Base-by-base conservation (phyloP, 805 yeast genomes). In the Spathaspora girioi region DNA sequence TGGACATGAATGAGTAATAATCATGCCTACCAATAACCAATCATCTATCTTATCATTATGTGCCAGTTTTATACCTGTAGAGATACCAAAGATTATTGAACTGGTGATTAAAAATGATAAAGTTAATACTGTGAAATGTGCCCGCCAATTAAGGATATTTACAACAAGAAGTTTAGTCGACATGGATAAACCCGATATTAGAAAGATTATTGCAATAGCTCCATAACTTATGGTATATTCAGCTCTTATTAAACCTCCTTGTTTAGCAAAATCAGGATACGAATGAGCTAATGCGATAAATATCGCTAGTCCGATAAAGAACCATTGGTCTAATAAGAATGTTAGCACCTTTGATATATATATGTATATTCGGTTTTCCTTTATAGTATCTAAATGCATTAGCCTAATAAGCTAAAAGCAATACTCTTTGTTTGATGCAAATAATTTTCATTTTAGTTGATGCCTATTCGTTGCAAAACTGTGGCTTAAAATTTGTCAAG, bases 1-100 rank as follows among this genome's bases (percentile, higher is more conserved):
- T 27, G 97, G 97, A 65, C 96, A 88, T 10, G 93, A 80, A 29
- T 89, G 88, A 1, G 96, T 87, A 44, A 89, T 86, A 17, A 91
- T 80, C 52, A 91, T 66, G 0, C 97, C 97, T 12, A 86, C 87
- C 18, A 91, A 70, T 58, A 89, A 78, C 89, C 94, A 89, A 32
- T 80, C 76, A 58, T 84, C 86, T 35, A 90, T 87, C 14, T 71
- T 63, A 1, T 70, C 65, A 60, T 87, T 77, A 54, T 79, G 54
- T 1, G 92, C 80, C 5, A 75, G 73, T 56, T 78, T 77, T 23
- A 90, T 83, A 1, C 89, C 96, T 49, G 80, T 70, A 44, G 84
- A 84, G 49, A 90, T 73, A 1, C 94, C 97, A 67, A 74, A 90
- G 54, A 89, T 83, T 18, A 86, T 82, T 3, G 88, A 69, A 12